Evolutionary conservation across 2,329 filamentous ascomycete genomes (phyloP).

Genomic region (Paecilomyces formosus): DNA sequence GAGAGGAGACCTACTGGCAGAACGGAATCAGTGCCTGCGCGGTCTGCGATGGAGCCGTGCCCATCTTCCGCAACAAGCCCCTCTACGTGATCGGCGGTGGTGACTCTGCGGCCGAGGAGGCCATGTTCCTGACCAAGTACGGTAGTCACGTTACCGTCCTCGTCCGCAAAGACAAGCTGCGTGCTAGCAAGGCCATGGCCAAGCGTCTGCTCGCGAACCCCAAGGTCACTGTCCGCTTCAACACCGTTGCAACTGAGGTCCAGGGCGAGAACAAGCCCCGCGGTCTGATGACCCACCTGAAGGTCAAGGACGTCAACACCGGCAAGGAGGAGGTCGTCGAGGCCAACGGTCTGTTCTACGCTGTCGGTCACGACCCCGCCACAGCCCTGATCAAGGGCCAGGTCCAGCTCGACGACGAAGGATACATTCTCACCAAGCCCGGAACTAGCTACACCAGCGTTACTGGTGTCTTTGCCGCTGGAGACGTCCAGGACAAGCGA

Average conservation of each 20-base stretch:
- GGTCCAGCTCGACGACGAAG: conserved; percentile 78
- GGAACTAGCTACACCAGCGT: conserved; percentile 84
- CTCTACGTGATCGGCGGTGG: conserved; percentile 94
- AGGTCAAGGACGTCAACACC: conserved; percentile 70
- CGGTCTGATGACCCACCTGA: conserved; percentile 80
- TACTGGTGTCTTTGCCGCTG: conserved; percentile 89
- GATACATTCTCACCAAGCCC: conserved; percentile 82
- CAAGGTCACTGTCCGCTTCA: conserved; percentile 86
- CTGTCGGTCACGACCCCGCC: conserved; percentile 92
- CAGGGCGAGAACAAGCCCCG: conserved; percentile 67
- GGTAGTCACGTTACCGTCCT: conserved; percentile 90
- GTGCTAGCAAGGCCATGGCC: conserved; percentile 88
- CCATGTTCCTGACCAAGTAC: conserved; percentile 96
- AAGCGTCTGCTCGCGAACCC: conserved; percentile 71
- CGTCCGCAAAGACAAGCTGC: conserved; percentile 76
- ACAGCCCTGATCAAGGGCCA: conserved; percentile 86
- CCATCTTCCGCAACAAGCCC: conserved; percentile 95
- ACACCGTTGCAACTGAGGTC: conserved; percentile 73
- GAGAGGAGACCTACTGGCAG: conserved; percentile 96
- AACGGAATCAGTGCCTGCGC: conserved; percentile 94
- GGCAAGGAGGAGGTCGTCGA: conserved; percentile 75
- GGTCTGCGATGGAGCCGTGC: conserved; percentile 93
- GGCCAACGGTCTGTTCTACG: conserved; percentile 93
- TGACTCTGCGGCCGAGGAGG: conserved; percentile 95
- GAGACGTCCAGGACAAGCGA: conserved; percentile 97